Evolutionary conservation across 164 flowering plant species (phyloP), one percentile per base, ranked within the genome.

Genomic region (Annona cherimola): DNA sequence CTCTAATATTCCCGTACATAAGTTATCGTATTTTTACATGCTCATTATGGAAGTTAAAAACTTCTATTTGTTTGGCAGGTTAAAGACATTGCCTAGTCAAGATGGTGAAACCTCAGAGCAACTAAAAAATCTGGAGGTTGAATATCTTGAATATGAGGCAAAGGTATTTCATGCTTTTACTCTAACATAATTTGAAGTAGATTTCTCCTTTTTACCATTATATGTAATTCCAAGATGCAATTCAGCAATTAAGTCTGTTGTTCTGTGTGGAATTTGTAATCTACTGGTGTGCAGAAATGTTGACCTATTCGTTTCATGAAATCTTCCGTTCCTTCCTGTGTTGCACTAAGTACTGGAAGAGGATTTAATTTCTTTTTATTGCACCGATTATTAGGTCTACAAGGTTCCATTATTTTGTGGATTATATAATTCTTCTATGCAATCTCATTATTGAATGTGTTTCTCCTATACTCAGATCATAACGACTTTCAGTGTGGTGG

Each of bases 401-500:
- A 50, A 8, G 3, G 11, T 11, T 50, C 14, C 57, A 50, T 16
- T 16, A 50, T 50, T 50, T 50, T 50, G 57, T 2, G 5, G 9
- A 50, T 50, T 62, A 41, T 62, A 7, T 20, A 62, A 11, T 35
- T 62, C 9, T 62, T 5, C 35, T 62, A 39, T 62, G 41, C 3
- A 12, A 62, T 62, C 42, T 62, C 2, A 39, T 8, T 62, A 62
- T 19, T 62, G 65, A 39, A 62, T 62, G 63, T 5, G 35, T 62
- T 62, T 68, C 26, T 45, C 67, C 63, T 73, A 67, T 9, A 71
- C 78, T 42, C 90, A 95, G 99, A 90, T 93, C 73, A 81, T 88
- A 70, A 87, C 99, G 42, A 91, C 92, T 66, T 91, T 93, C 82
- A 89, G 98, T 74, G 94, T 93, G 5, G 97, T 89, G 79, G 98